Evolutionary conservation across 1,284 basidiomycete species (phyloP), one percentile per base, ranked within the genome.

Genomic region (Puccinia hordei): DNA sequence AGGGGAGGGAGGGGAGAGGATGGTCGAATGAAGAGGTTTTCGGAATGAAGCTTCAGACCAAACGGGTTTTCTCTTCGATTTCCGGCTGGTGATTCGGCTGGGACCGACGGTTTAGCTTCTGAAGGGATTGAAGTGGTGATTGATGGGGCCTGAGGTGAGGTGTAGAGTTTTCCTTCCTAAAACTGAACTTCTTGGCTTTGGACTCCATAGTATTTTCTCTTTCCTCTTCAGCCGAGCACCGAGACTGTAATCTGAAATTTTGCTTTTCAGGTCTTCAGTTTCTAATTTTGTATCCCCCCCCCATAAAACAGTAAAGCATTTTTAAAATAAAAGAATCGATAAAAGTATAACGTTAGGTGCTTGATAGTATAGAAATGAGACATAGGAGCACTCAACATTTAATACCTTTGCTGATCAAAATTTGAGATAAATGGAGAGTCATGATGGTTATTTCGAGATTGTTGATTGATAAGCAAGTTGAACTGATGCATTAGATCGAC

Each of bases 11-110:
- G 46, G 4, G 68, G 49, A 35, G 46, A 51, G 24, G 49, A 38
- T n/a, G 68, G 68, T 3, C 22, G 68, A 71, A 71, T 71, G 49
- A 71, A 71, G 30, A 71, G 68, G 51, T 71, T 71, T 51, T 71
- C 3, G 5, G 68, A 33, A 35, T 71, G 27, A 19, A 17, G 24
- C 13, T 51, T 53, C 68, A 71, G 41, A 35, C 33, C 51, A 12
- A 71, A 55, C 35, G 68, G 68, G 13, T 71, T 55, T 13, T 17
- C 8, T 46, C n/a, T n/a, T n/a, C n/a, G n/a, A n/a, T n/a, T n/a
- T n/a, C n/a, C n/a, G n/a, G n/a, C 10, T 15, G 49, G 30, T 30
- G 51, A 35, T 30, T 13, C 13, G 13, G 9, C 5, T 19, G 44
- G 4, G 22, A 2, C 46, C 17, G 3, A 0, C 1, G 27, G 22